phyloP scores from a whole-genome alignment of 1,139 yeast species.

The Hyphopichia buzzinii region DNA sequence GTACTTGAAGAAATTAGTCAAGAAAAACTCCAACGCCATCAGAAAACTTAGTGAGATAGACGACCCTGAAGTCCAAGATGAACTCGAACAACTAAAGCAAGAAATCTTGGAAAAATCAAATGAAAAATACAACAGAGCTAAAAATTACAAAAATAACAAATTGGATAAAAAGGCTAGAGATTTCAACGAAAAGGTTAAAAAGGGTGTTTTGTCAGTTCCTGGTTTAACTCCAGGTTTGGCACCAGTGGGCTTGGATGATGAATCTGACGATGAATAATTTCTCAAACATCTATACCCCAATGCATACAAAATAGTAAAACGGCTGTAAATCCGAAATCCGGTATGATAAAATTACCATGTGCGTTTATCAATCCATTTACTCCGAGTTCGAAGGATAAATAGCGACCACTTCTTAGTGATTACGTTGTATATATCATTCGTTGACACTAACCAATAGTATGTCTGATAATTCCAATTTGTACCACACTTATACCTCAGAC shows the following conservation, averaged over 20 bases:
- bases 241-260: conserved; percentile 67
- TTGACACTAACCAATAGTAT: too few relatives aligned
- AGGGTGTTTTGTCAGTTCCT: conserved; percentile 49
- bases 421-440: too few relatives aligned
- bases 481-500: too few relatives aligned
- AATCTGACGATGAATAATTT: conserved; percentile 35
- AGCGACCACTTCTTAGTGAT: too few relatives aligned
- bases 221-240: conserved; percentile 93
- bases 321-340: too few relatives aligned
- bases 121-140: conserved; percentile 17
- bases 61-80: conserved; percentile 41
- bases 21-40: conserved; percentile 46
- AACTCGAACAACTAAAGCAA: conserved; percentile 40
- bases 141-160: conserved; percentile 17
- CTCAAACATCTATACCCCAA: too few relatives aligned
- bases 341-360: too few relatives aligned
- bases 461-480: too few relatives aligned
- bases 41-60: conserved; percentile 46
- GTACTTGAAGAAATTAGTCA: conserved; percentile 48
- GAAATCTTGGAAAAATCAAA: conserved; percentile 33
- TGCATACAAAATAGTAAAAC: not conserved
- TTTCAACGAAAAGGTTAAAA: conserved; percentile 42
- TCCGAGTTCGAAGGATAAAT: too few relatives aligned
- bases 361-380: too few relatives aligned
- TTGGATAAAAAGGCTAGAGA: conserved; percentile 31